Conservation (phyloP, 2,329 filamentous ascomycete genomes). For the Cytospora chrysosperma region DNA sequence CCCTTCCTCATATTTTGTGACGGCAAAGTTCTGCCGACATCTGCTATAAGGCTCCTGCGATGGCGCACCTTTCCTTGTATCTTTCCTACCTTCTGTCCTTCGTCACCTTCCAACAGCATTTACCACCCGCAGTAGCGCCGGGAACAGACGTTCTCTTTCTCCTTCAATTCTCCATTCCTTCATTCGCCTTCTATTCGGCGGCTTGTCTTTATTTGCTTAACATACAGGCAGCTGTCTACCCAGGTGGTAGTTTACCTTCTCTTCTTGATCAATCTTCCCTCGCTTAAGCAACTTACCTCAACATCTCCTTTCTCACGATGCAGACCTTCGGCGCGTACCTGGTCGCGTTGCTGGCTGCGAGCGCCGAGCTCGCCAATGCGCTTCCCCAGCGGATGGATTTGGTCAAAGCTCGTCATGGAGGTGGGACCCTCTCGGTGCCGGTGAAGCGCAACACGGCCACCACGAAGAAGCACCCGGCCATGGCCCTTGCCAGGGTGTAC, state of each 20-base stretch:
- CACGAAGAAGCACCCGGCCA: slow-evolving; percentile 23
- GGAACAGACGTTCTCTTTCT: slow-evolving; percentile 1
- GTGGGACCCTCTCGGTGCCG: slow-evolving; percentile 20
- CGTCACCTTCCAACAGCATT: slow-evolving; percentile 2
- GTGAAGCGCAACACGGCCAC: slow-evolving; percentile 21
- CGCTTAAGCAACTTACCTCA: background rate
- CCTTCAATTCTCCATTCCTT: background rate
- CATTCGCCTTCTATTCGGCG: background rate
- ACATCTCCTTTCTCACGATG: slow-evolving; percentile 16
- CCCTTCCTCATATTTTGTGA: slow-evolving; percentile 3
- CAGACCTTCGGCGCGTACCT: slow-evolving; percentile 24
- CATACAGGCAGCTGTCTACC: slow-evolving; percentile 10
- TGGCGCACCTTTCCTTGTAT: background rate
- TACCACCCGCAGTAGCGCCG: background rate
- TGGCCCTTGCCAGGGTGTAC: slow-evolving; percentile 26
- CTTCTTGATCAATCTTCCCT: background rate
- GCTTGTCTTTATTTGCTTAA: background rate
- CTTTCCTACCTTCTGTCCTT: background rate
- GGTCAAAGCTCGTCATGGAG: slow-evolving; percentile 6
- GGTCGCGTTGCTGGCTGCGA: slow-evolving; percentile 24
- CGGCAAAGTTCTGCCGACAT: background rate
- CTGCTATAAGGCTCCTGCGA: background rate
- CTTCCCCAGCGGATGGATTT: slow-evolving; percentile 24
- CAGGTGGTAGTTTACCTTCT: slow-evolving; percentile 18
- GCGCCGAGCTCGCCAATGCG: slow-evolving; percentile 25